Evolutionary conservation across 331 rosid species (phyloP).

Genomic region (Quercus lobata): DNA sequence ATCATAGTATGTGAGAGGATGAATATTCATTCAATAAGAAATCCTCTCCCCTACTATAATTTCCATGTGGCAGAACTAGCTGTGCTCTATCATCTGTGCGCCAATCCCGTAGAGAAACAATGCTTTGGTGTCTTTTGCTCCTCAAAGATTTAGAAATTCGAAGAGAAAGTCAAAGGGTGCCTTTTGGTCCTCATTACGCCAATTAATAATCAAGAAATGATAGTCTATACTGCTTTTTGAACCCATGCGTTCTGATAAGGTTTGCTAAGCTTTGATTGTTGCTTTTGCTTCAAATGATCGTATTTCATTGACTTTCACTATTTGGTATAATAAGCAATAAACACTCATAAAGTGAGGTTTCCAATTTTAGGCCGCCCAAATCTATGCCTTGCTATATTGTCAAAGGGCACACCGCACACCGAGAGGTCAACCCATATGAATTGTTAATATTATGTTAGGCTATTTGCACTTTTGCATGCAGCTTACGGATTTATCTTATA

Average conservation of each 20-base stretch:
- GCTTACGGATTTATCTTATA: not conserved
- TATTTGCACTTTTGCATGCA: slow-evolving; percentile 2
- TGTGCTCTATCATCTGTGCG: too few species aligned
- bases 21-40: too few species aligned
- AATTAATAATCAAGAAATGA: not conserved
- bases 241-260: not conserved
- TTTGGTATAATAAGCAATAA: not conserved
- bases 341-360: not conserved
- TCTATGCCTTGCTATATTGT: slow-evolving; percentile 19
- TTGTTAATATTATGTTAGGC: slow-evolving; percentile 2
- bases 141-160: not conserved
- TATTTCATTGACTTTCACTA: slow-evolving; percentile 1
- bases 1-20: too few species aligned
- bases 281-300: slow-evolving; percentile 6
- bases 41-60: too few species aligned
- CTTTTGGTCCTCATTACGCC: not conserved
- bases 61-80: too few species aligned
- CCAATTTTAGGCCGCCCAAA: not conserved
- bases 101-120: too few species aligned
- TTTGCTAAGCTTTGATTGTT: not conserved
- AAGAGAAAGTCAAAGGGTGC: not conserved
- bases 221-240: not conserved
- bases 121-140: not conserved
- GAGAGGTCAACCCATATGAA: slow-evolving; percentile 23
- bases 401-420: slow-evolving; percentile 1